phyloP scores from a whole-genome alignment of 305 asterid species.

The Striga hermonthica region DNA sequence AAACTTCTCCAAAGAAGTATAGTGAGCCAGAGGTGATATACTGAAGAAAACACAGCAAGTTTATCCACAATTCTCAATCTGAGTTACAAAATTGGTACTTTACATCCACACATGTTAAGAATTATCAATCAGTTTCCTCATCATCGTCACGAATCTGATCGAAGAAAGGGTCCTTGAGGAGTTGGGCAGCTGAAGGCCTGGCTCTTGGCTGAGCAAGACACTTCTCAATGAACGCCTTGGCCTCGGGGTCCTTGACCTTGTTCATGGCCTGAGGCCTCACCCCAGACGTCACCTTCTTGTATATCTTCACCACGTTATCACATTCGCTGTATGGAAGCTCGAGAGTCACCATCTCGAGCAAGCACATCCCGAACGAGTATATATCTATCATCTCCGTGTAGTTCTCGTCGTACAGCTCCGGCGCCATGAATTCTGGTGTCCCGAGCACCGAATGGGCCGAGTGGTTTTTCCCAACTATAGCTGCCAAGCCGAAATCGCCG shows the following conservation, averaged over 20 bases:
- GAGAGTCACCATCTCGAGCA: constrained; percentile 49
- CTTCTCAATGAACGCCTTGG: constrained; percentile 40
- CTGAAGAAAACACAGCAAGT: too few relatives aligned
- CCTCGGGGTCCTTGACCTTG: constrained; percentile 33
- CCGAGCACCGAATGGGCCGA: constrained; percentile 47
- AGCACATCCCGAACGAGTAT: constrained; percentile 55
- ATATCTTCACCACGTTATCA: constrained; percentile 40
- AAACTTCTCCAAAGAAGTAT: too few relatives aligned
- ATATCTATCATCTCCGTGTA: constrained; percentile 48
- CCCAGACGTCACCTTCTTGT: constrained; percentile 48
- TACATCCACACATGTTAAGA: too few relatives aligned
- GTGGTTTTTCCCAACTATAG: constrained; percentile 44
- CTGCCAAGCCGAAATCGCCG: constrained; percentile 54
- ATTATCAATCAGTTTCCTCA: too few relatives aligned
- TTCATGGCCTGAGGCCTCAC: constrained; percentile 48
- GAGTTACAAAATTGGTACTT: too few relatives aligned
- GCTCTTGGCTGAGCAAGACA: constrained; percentile 44
- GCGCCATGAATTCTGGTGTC: constrained; percentile 62
- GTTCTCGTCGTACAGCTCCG: constrained; percentile 54
- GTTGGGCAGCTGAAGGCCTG: constrained; percentile 49
- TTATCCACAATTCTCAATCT: too few relatives aligned
- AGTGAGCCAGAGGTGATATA: too few relatives aligned
- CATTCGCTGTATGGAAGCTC: constrained; percentile 56
- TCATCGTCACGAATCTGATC: not conserved
- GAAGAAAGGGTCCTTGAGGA: constrained; percentile 50